Conservation (phyloP, 345 rosid species). For the Sapria himalayana region DNA sequence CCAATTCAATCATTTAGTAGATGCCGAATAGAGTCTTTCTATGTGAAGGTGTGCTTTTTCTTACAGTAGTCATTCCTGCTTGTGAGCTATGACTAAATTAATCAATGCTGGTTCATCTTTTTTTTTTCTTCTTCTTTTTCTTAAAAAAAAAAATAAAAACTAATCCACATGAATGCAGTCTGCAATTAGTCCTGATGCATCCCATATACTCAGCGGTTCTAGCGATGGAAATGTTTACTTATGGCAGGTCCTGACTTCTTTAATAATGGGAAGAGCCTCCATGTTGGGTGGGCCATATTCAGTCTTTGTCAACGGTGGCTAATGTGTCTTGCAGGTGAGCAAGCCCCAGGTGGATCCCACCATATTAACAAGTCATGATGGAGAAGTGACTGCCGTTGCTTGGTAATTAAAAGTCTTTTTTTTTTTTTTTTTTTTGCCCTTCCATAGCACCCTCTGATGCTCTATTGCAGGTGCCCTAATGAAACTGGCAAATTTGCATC, state of each 20-base stretch:
- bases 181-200: conserved; percentile 79
- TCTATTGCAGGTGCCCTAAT: conserved; percentile 32
- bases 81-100: no score
- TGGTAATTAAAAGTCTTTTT: conserved; percentile 36
- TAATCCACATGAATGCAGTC: conserved; percentile 25
- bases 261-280: no score
- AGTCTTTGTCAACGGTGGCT: conserved; percentile 4
- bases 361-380: conserved; percentile 40
- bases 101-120: no score
- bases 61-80: background rate
- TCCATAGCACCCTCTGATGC: background rate
- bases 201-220: conserved; percentile 64
- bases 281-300: background rate
- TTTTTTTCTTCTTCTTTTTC: no score
- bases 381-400: conserved; percentile 80
- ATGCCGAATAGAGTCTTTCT: conserved; percentile 61
- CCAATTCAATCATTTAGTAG: conserved; percentile 50
- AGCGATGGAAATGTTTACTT: conserved; percentile 67
- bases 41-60: conserved; percentile 42
- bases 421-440: background rate
- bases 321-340: conserved; percentile 55
- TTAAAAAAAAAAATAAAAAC: no score
- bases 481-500: conserved; percentile 58
- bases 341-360: conserved; percentile 43
- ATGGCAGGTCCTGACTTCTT: conserved; percentile 51